Conservation (phyloP, 148 eudicot genomes). For the Bassia scoparia region DNA sequence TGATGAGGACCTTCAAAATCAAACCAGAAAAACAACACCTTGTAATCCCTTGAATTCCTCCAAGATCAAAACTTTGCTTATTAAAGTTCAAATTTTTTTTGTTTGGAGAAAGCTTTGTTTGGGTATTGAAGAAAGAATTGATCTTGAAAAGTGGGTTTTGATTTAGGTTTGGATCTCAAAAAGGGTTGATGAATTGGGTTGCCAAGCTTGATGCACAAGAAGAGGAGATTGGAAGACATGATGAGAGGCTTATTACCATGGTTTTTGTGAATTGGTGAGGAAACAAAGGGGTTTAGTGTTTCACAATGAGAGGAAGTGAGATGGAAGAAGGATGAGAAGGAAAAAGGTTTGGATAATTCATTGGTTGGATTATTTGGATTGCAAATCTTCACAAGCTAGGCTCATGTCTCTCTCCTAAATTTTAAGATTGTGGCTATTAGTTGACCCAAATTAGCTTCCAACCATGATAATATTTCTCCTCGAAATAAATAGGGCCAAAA, state of each 20-base stretch:
- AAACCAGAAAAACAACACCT: slow-evolving; percentile 47
- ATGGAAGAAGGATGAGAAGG: slow-evolving; percentile 7
- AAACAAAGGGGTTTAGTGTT: background rate
- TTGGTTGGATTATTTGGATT: slow-evolving; percentile 34
- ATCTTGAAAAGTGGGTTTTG: slow-evolving; percentile 43
- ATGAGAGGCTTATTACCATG: slow-evolving; percentile 50
- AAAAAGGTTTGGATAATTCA: slow-evolving; percentile 41
- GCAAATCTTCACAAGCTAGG: slow-evolving; percentile 31
- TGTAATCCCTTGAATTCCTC: slow-evolving; percentile 22
- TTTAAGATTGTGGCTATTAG: background rate
- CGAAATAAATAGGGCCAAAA: no score
- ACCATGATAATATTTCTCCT: no score
- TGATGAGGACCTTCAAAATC: slow-evolving; percentile 76
- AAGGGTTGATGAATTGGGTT: slow-evolving; percentile 37
- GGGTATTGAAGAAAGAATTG: slow-evolving; percentile 19
- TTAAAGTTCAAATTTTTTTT: slow-evolving; percentile 13
- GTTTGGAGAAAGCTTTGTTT: slow-evolving; percentile 18
- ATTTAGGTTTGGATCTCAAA: slow-evolving; percentile 27
- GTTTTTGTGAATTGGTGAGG: slow-evolving; percentile 16
- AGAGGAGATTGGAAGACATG: slow-evolving; percentile 35
- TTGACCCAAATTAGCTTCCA: background rate
- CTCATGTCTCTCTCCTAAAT: slow-evolving; percentile 11
- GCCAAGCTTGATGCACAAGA: slow-evolving; percentile 27
- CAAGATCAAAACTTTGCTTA: slow-evolving; percentile 11
- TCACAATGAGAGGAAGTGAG: slow-evolving; percentile 1